Base-by-base conservation (phyloP, 441 rosid species). In the Adansonia madagascariensis region DNA sequence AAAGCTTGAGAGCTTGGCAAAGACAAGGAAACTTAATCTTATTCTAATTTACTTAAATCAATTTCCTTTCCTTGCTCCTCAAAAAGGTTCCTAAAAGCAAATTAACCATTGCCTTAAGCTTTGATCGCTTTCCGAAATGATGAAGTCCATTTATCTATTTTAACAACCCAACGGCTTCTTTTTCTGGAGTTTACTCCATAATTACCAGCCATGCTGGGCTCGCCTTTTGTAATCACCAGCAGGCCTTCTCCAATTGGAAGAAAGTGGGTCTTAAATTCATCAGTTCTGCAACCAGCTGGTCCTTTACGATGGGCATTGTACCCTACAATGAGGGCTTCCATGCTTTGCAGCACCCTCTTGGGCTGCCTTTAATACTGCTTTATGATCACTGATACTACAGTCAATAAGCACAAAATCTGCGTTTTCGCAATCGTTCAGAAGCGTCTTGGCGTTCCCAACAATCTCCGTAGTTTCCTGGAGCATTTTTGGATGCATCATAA, bases 361-460 rank as follows among this genome's bases (percentile, higher is more conserved):
- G 8, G 84, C 87, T 2, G 84, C 85, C 77, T 49, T 53, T n/a
- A 82, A 61, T 0, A 84, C 79, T 22, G 43, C 69, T 24, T 71
- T 24, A 39, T 71, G 75, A 59, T 79, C 81, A 4, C 50, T 71
- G 65, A 83, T 70, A 2, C 80, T 71, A 75, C 89, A 87, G 79
- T 90, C 91, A 10, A 87, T 68, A 2, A 85, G 86, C 60, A 88
- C 76, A 61, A 90, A 87, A 74, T 87, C 90, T 12, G 87, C 89
- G 2, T 39, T 81, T 35, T 44, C 77, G 31, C 81, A 83, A 46
- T 84, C 84, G 12, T 74, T 77, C 3, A 3, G 20, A 17, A 85
- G 80, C 68, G 75, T 69, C 46, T 80, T 67, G 11, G 85, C 79
- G 52, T 84, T 81, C 18, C 89, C 93, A 1, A 24, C 62, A 27